A percentile compares a stretch with the other conserved stretches of the same genome.
Evolutionary conservation across 2,329 filamentous ascomycete species (phyloP).

Genomic region (Neofusicoccum cordaticola): DNA sequence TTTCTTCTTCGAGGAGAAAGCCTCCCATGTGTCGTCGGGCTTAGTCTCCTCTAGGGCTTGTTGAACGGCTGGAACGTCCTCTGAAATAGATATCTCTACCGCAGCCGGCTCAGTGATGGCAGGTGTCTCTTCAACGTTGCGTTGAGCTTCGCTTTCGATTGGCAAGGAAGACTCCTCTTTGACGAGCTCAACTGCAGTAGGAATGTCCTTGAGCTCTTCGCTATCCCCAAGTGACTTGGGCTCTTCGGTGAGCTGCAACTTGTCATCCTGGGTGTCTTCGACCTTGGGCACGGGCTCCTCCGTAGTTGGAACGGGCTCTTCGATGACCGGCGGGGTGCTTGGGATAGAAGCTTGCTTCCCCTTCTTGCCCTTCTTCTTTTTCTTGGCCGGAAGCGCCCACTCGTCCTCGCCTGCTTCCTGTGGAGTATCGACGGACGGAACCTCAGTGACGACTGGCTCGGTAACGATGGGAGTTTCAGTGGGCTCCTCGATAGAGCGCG

Average conservation of each 20-base stretch:
- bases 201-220: not conserved
- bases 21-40: not conserved
- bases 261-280: not conserved
- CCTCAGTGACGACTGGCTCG: not conserved
- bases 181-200: not conserved
- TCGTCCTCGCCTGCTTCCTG: constrained; percentile 16
- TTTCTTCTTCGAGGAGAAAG: constrained; percentile 24
- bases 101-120: not conserved
- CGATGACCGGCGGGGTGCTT: not conserved
- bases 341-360: constrained; percentile 17
- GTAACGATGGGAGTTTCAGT: not conserved
- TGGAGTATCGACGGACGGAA: constrained; percentile 3
- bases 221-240: not conserved
- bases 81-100: not conserved
- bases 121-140: not conserved
- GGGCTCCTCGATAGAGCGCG: not conserved
- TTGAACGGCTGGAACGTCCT: not conserved
- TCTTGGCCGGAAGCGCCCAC: constrained; percentile 7
- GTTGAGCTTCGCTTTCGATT: not conserved
- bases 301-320: not conserved
- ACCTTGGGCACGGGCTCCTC: not conserved
- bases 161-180: not conserved
- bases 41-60: not conserved
- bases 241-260: not conserved
- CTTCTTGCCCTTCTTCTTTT: constrained; percentile 28